Base-by-base conservation (phyloP, 2,329 filamentous ascomycete genomes). In the Pseudocercospora vitis region DNA sequence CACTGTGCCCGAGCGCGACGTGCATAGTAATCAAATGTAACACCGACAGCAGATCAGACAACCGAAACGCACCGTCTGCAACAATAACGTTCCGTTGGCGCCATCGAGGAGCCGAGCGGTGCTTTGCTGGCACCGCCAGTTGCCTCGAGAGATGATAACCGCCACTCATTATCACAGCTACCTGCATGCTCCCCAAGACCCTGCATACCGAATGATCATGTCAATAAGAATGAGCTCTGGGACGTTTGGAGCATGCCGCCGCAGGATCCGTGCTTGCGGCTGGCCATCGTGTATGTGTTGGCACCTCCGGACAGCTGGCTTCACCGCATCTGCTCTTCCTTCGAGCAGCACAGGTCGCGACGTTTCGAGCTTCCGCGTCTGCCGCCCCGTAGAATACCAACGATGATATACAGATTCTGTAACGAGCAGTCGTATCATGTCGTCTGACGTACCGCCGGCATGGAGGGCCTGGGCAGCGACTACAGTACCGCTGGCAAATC, bases 241-340 rank as follows among this genome's bases (percentile, higher is more conserved):
- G n/a, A n/a, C n/a, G n/a, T n/a, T n/a, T n/a, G n/a, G n/a, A n/a
- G n/a, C n/a, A n/a, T n/a, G n/a, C n/a, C n/a, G n/a, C n/a, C n/a
- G n/a, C 11, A 29, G 26, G 26, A 29, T 29, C 11, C 26, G 11
- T 29, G 26, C 26, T 6, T 29, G 26, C 26, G 6, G 11, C 11
- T 6, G 6, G 26, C 11, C 6, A 7, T 6, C 26, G 26, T 29
- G 12, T 18, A 40, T 40, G 37, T 40, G 37, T 18, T 40, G 37
- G 37, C 37, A 40, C 37, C 37, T 16, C 37, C 19, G 19, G 21
- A 24, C 37, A 40, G 37, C 37, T 40, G 37, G 37, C 37, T 40
- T 40, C 37, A 40, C 37, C 37, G 37, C 37, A 40, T 40, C 14
- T 19, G 35, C 18, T 39, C 14, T n/a, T 32, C 7, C 29, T 32